Evolutionary conservation across 2,329 filamentous ascomycete genomes (phyloP), one percentile per base, ranked within the genome.

Genomic region (Biscogniauxia mediterranea): DNA sequence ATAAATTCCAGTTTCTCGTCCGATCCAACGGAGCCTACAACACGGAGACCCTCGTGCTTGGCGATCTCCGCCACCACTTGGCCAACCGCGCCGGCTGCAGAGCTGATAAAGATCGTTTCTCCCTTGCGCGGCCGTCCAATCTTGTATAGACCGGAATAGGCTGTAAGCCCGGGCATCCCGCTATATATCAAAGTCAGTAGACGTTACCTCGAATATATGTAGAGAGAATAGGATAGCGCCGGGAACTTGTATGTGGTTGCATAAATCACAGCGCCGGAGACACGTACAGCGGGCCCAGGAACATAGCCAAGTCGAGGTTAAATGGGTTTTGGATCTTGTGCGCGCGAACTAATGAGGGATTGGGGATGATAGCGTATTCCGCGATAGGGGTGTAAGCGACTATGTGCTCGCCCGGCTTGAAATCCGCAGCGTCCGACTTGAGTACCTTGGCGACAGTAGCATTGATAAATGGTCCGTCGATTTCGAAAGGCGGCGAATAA

Each of bases 131-230:
- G 89, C 78, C 89, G 81, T 4, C 89, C 90, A 58, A 93, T 91
- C 65, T 88, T 88, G 75, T 91, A 90, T 68, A 93, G 85, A 0
- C 85, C 89, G 4, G 84, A 86, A 78, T 89, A 93, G 0, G 90
- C 90, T 0, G 90, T 92, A 67, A 92, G 75, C 53, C 90, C 90
- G 4, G 90, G 88, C 89, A 93, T 92, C 57, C 90, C 90, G 3
- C 93, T 79, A 0, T 25, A 90, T 76, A 62, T 85, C 81, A 9
- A 32, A 32, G 11, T 32, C 28, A 32, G 80, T 85, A 77, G 54
- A 86, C 86, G 77, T 92, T 92, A 38, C 89, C 76, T 50, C 73
- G 28, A 84, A 28, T 32, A 11, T 13, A 11, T 20, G 2, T 8
- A 17, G 11, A 13, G 7, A 32, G 28, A 32, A 32, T 9, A 32